Percentiles rank a stretch among this genome's conserved stretches.
phyloP scores from a whole-genome alignment of 768 basidiomycete species.

The Xerocomellus amylosporus region DNA sequence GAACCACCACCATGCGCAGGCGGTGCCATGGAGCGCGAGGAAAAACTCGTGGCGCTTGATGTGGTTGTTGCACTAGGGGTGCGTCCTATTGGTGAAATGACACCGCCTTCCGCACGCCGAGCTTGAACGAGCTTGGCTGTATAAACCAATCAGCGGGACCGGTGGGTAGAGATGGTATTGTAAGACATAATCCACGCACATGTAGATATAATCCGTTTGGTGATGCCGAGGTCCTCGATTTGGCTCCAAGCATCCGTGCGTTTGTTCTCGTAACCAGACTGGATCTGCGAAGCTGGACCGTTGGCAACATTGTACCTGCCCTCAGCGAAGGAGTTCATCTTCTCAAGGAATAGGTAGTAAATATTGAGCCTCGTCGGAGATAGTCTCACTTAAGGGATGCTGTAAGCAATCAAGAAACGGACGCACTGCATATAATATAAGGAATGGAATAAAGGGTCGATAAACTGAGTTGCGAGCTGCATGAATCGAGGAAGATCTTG shows the following conservation, averaged over 20 bases:
- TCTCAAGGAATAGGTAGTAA: constrained; percentile 92
- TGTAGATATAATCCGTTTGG: constrained; percentile 80
- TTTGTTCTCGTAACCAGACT: constrained; percentile 70
- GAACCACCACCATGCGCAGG: constrained; percentile 21
- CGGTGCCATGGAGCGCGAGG: constrained; percentile 27
- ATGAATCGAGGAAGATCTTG: constrained; percentile 93
- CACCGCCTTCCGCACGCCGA: constrained; percentile 36
- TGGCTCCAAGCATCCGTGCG: constrained; percentile 79
- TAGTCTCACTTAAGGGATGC: not conserved
- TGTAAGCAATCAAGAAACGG: not conserved
- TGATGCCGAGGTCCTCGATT: constrained; percentile 78
- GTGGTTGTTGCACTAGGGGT: constrained; percentile 26
- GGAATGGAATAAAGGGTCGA: constrained; percentile 96
- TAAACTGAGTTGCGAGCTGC: constrained; percentile 80
- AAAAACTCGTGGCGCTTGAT: constrained; percentile 27
- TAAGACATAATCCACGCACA: constrained; percentile 49
- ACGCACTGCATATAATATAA: constrained; percentile 99
- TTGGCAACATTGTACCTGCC: constrained; percentile 73
- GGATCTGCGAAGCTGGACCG: constrained; percentile 65
- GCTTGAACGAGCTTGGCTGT: constrained; percentile 69
- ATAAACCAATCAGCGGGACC: constrained; percentile 8
- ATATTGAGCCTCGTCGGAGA: constrained; percentile 69
- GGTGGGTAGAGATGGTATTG: not conserved
- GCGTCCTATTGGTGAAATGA: constrained; percentile 36
- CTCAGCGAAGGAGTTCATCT: constrained; percentile 82